Conservation (phyloP, 768 basidiomycete genomes). For the Lactarius hengduanensis region DNA sequence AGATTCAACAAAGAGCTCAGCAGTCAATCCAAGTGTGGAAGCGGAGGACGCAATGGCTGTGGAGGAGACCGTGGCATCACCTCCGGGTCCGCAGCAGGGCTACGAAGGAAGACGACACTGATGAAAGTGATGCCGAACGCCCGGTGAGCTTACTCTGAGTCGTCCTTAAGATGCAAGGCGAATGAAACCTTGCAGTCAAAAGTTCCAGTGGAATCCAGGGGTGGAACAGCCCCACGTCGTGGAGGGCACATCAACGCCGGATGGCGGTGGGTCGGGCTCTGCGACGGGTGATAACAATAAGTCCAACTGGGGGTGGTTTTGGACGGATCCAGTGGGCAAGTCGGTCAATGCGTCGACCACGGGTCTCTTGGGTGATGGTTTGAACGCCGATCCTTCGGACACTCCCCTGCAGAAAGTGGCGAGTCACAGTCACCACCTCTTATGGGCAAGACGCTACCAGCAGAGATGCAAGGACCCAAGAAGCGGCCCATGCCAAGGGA, state of each 20-base stretch:
- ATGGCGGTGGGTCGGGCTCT: too few relatives aligned
- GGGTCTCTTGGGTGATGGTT: constrained; percentile 3
- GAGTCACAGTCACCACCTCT: background rate
- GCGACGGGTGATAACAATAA: background rate
- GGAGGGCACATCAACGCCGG: background rate
- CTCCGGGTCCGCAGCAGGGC: background rate
- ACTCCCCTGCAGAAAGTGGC: background rate
- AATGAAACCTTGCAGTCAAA: background rate
- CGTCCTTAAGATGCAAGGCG: background rate
- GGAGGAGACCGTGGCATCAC: background rate
- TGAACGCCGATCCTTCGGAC: background rate
- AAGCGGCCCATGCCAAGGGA: background rate
- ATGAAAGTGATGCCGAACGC: background rate
- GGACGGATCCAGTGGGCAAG: background rate
- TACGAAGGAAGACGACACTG: background rate
- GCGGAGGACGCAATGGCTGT: background rate
- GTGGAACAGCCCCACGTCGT: background rate
- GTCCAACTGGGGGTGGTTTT: too few relatives aligned
- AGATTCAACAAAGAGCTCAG: background rate
- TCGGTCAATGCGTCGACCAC: constrained; percentile 11
- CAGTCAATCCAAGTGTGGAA: background rate
- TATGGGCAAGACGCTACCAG: background rate
- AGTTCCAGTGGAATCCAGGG: background rate
- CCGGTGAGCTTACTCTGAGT: background rate
- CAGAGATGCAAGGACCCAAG: background rate